Percentiles rank a stretch among this genome's conserved stretches.
These are phyloP conservation scores for Syzygium syzygioides DNA, from an alignment of 441 rosid genomes.

Conservation along the genomic window DNA sequence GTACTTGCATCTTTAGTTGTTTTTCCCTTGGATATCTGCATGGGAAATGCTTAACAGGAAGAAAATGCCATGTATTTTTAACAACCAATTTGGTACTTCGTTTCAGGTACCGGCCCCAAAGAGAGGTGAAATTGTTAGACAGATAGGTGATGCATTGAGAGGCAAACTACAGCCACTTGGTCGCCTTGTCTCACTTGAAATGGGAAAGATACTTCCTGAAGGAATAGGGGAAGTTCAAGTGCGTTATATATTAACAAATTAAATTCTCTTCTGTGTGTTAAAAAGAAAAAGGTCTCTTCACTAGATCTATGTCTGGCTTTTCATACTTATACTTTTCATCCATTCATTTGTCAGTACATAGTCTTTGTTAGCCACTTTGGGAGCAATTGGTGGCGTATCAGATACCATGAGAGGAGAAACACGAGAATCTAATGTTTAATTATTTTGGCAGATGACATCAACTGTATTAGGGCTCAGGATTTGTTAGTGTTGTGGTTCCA, in stretches of 20 bases:
- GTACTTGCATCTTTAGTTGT: neutral
- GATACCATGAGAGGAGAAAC: neutral
- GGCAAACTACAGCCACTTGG: slow-evolving; percentile 77
- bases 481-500: neutral
- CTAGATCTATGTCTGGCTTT: neutral
- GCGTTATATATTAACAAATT: slow-evolving; percentile 6
- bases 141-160: slow-evolving; percentile 90
- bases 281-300: neutral
- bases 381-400: neutral
- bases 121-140: slow-evolving; percentile 97
- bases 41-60: neutral
- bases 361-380: neutral
- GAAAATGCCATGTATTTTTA: neutral
- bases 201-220: slow-evolving; percentile 97
- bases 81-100: neutral
- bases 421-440: neutral
- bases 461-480: neutral
- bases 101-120: slow-evolving; percentile 88
- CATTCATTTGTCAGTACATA: neutral
- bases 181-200: slow-evolving; percentile 85
- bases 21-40: neutral
- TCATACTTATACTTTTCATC: neutral
- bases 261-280: neutral
- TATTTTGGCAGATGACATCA: neutral
- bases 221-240: slow-evolving; percentile 99